Evolutionary conservation across 2,329 filamentous ascomycete genomes (phyloP).

Genomic region (Venturia carpophila): DNA sequence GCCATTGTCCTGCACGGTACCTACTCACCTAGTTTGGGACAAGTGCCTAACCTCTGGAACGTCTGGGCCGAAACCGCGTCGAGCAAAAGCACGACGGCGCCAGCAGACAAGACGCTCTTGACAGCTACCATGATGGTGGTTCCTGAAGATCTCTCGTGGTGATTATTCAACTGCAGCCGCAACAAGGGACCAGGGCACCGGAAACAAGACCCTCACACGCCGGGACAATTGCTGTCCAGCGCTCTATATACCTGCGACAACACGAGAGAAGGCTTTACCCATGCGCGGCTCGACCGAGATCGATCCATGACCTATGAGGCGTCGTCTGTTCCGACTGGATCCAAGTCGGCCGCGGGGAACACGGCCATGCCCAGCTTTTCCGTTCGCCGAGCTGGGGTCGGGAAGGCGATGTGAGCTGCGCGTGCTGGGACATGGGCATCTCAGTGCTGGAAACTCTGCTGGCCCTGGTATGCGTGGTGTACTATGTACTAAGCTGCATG

Average conservation of each 20-base stretch:
- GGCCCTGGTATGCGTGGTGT: too few species aligned
- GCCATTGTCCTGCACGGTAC: slow-evolving; percentile 15
- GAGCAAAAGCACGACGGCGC: slow-evolving; percentile 14
- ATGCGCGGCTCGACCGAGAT: neutral
- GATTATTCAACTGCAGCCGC: neutral
- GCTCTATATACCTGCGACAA: slow-evolving; percentile 7
- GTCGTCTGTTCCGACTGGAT: neutral
- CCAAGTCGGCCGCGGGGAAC: neutral
- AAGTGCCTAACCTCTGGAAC: slow-evolving; percentile 49
- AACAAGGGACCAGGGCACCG: slow-evolving; percentile 1
- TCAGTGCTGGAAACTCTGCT: neutral
- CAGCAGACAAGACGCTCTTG: slow-evolving; percentile 14
- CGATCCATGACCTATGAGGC: neutral
- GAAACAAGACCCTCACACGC: neutral
- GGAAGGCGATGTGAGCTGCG: neutral
- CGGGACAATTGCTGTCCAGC: neutral
- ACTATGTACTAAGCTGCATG: too few species aligned
- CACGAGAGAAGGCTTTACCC: neutral
- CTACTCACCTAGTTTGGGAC: slow-evolving; percentile 44
- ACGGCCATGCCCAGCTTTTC: neutral
- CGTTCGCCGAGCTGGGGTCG: neutral
- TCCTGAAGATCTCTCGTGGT: slow-evolving; percentile 9
- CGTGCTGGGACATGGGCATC: neutral
- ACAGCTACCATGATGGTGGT: slow-evolving; percentile 10
- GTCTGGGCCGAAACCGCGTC: slow-evolving; percentile 38